Evolutionary conservation across 139 green algal genomes (phyloP).

Genomic region (Closterium sp.): DNA sequence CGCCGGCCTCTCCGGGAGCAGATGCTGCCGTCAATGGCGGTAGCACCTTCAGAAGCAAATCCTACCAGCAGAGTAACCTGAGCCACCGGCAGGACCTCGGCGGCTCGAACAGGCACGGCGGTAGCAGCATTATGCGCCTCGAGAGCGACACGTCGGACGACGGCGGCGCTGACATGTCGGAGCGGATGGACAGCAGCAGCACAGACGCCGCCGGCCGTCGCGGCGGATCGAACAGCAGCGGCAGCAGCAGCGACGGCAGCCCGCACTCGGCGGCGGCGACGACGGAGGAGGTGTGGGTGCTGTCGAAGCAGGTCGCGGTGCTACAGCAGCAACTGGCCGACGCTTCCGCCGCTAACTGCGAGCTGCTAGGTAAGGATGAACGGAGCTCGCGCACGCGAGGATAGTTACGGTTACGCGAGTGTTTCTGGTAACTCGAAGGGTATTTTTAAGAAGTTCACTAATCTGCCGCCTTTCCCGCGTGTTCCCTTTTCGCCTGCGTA

Average conservation of each 20-base stretch:
- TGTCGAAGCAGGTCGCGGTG: not conserved
- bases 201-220: not conserved
- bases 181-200: not conserved
- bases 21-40: not conserved
- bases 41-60: not conserved
- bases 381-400: not conserved
- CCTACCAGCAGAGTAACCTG: not conserved
- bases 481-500: not conserved
- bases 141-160: not conserved
- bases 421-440: no score
- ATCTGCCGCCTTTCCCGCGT: not conserved
- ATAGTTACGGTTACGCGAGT: no score
- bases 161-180: not conserved
- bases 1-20: not conserved
- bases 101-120: not conserved
- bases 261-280: not conserved
- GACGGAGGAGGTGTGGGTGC: not conserved
- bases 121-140: not conserved
- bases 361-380: not conserved
- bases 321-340: not conserved
- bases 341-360: not conserved
- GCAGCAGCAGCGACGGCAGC: not conserved
- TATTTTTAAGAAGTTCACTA: no score
- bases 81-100: not conserved
- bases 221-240: not conserved